Evolutionary conservation across 805 yeast species (phyloP).

Genomic region (Cephaloascus albidus): DNA sequence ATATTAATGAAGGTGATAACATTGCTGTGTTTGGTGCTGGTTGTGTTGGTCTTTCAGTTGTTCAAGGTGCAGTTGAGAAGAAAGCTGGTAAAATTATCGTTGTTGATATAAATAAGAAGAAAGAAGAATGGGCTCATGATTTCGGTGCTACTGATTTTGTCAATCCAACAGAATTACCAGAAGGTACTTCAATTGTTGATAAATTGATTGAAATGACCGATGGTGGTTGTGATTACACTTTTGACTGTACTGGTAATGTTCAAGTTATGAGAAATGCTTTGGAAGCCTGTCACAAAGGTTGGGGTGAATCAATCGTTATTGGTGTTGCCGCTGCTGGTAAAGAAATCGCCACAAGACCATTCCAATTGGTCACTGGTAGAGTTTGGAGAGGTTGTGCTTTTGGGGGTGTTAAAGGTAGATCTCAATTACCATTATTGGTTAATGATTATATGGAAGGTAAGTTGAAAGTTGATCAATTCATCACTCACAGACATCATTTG

Average conservation of each 20-base stretch:
- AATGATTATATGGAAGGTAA: slow-evolving; percentile 75
- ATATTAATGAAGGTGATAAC: slow-evolving; percentile 83
- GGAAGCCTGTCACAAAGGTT: slow-evolving; percentile 97
- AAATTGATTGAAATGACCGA: slow-evolving; percentile 84
- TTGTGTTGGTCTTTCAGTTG: slow-evolving; percentile 91
- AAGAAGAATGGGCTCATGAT: slow-evolving; percentile 75
- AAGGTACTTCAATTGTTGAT: slow-evolving; percentile 70
- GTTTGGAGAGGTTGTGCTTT: slow-evolving; percentile 99
- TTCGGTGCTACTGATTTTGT: slow-evolving; percentile 96
- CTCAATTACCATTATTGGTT: slow-evolving; percentile 88
- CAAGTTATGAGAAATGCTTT: slow-evolving; percentile 92
- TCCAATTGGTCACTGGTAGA: slow-evolving; percentile 98
- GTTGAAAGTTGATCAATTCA: slow-evolving; percentile 88
- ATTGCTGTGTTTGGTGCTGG: slow-evolving; percentile 98
- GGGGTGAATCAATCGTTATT: slow-evolving; percentile 93
- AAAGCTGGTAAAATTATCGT: slow-evolving; percentile 78
- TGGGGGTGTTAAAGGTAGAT: slow-evolving; percentile 97
- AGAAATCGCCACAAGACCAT: slow-evolving; percentile 95
- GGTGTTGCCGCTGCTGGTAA: slow-evolving; percentile 99
- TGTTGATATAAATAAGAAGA: slow-evolving; percentile 77
- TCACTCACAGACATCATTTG: slow-evolving; percentile 81
- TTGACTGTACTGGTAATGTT: slow-evolving; percentile 97
- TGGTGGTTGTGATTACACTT: slow-evolving; percentile 94
- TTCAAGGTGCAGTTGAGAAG: slow-evolving; percentile 86
- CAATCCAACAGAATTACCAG: slow-evolving; percentile 71